Base-by-base conservation (phyloP, 768 basidiomycete species). In the Pilatotrama ljubarskyi region DNA sequence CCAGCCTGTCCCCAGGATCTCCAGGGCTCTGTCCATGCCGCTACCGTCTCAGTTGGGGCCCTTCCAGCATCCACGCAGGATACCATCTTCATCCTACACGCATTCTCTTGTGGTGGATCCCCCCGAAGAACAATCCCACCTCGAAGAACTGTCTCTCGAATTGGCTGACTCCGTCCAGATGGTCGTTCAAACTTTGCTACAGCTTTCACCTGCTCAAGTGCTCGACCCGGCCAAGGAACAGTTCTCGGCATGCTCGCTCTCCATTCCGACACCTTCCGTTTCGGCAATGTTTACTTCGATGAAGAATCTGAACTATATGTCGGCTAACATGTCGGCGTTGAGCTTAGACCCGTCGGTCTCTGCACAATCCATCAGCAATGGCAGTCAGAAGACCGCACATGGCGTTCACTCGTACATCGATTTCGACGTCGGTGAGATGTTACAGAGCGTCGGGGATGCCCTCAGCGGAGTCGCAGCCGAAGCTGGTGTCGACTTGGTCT, bases 221-320 rank as follows among this genome's bases (percentile, higher is more conserved):
- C 81, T 97, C 46, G 94, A 97, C 70, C 85, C 91, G n/a, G 87
- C 90, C 2, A 95, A 91, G 72, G 95, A 98, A 69, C 94, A 95
- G 70, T 90, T 94, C 69, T 90, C 94, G 1, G 89, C 92, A 24
- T 96, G 92, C 72, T 84, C 93, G 1, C 74, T 98, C 24, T 87
- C 91, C 37, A 84, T 97, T 43, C 95, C 95, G 10, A 91, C 91
- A 0, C 84, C 93, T 6, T 92, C 89, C 64, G 82, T 98, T 74
- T 90, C 91, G 17, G 91, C 93, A 38, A 80, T 98, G 72, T 84
- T 97, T 71, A 92, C 91, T 17, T 83, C 88, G 38, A 93, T 97
- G 91, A 93, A 94, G 76, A 91, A 89, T 64, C 83, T 98, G 64
- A 96, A 96, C 71, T 96, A 91, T 69, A 84, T 97, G 64, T 92